Conservation (phyloP, 805 yeast genomes). For the Wickerhamiella vanderwaltii region DNA sequence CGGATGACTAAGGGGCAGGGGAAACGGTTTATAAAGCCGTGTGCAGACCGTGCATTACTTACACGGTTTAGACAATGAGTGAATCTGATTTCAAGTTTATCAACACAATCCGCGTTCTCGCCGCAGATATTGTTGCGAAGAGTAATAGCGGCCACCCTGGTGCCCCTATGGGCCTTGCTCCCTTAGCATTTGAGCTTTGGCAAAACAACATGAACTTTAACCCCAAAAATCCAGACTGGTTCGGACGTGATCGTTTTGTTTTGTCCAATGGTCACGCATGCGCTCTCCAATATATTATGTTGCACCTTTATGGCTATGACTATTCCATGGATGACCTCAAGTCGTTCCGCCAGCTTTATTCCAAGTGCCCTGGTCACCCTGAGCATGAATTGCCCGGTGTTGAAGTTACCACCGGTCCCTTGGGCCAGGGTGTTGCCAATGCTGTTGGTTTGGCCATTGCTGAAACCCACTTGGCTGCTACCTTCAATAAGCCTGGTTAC, state of each 20-base stretch:
- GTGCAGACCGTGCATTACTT: too few species aligned
- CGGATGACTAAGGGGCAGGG: too few species aligned
- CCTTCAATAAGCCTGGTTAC: conserved; percentile 79
- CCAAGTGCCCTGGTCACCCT: conserved; percentile 97
- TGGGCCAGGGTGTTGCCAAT: conserved; percentile 94
- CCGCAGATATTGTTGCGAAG: conserved; percentile 75
- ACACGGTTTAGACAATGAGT: too few species aligned
- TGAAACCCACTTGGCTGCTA: conserved; percentile 81
- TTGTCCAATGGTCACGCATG: conserved; percentile 95
- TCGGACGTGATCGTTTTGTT: conserved; percentile 90
- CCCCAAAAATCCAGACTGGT: conserved; percentile 86
- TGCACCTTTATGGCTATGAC: conserved; percentile 78
- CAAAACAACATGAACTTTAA: conserved; percentile 64
- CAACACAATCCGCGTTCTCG: conserved; percentile 76
- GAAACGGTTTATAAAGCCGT: too few species aligned
- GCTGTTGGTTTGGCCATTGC: conserved; percentile 97
- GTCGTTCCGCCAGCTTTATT: conserved; percentile 76
- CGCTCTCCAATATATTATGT: conserved; percentile 72
- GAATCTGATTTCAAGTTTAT: conserved; percentile 69
- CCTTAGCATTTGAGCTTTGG: conserved; percentile 82
- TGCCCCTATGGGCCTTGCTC: conserved; percentile 97
- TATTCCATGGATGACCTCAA: conserved; percentile 74
- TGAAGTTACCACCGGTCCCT: conserved; percentile 97
- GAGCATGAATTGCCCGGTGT: conserved; percentile 84
- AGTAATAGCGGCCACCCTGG: conserved; percentile 99